Evolutionary conservation across 805 yeast genomes (phyloP).

Genomic region (Starmerella bombi): DNA sequence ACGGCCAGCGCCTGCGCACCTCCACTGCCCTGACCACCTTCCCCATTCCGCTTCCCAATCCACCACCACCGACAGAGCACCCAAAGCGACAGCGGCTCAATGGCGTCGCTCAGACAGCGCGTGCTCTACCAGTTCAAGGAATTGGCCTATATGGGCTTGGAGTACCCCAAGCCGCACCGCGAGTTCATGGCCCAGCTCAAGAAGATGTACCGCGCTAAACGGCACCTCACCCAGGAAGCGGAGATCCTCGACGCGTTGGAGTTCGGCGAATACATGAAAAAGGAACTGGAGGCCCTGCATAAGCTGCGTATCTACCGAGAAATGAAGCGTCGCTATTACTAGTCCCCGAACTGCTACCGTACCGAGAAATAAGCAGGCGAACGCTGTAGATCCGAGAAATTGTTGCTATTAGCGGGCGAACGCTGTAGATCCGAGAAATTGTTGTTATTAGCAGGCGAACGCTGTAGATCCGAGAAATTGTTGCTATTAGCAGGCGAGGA

Average conservation of each 20-base stretch:
- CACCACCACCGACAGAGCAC: too few species aligned
- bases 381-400: background rate
- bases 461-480: too few species aligned
- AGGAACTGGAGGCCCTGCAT: conserved; percentile 29
- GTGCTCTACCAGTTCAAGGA: conserved; percentile 30
- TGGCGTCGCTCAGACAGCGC: too few species aligned
- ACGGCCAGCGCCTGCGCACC: too few species aligned
- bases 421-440: background rate
- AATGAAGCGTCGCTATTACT: conserved; percentile 25
- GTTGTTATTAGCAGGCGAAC: too few species aligned
- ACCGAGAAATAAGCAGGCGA: background rate
- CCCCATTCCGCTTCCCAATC: too few species aligned
- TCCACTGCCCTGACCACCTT: too few species aligned
- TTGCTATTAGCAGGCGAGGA: too few species aligned
- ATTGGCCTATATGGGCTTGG: conserved; percentile 29
- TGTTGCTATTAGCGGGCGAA: background rate
- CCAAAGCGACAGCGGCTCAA: too few species aligned
- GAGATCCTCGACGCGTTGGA: conserved; percentile 26
- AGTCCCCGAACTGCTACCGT: background rate
- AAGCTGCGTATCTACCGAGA: conserved; percentile 28
- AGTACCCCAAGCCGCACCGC: conserved; percentile 29
- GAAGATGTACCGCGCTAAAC: conserved; percentile 25
- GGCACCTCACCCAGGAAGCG: conserved; percentile 15
- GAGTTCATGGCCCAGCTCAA: conserved; percentile 24
- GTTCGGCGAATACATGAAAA: conserved; percentile 29